Base-by-base conservation (phyloP, 768 basidiomycete species). In the Mycena chlorophos region DNA sequence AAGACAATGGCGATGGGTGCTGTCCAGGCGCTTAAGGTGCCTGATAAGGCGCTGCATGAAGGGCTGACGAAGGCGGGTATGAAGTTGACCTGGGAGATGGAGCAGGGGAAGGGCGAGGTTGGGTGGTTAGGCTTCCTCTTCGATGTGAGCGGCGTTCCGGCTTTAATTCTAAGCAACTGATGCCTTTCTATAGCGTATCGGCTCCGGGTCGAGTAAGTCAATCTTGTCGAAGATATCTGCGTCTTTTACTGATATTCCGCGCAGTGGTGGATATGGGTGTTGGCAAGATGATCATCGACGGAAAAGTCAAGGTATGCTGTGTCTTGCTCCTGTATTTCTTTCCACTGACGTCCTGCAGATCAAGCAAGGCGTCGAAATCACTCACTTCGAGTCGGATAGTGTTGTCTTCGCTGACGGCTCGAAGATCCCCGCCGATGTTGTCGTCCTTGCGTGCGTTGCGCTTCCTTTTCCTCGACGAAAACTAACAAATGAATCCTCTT, bases 281-380 rank as follows among this genome's bases (percentile, higher is more conserved):
- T 16, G 67, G 65, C 13, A 69, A 75, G 56, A 60, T 73, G 47
- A 75, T 76, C 56, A 65, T 67, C 28, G 71, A 73, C 45, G 71
- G 75, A 29, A 71, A 73, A 56, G 74, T 77, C 68, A 75, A 75
- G 63, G 67, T 78, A 57, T 73, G 71, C 60, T 38, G 66, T 69
- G 60, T 73, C 78, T 55, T 64, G 69, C 42, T 63, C 66, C 16
- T 75, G 78, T 60, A 72, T 70, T 3, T 57, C 64, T 53, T 65
- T 1, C 65, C 70, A 58, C 64, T 8, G 40, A 14, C 13, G 22
- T 66, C 5, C 62, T 73, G 45, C 73, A 75, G 42, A 73, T 72
- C 28, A 73, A 73, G 28, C 67, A 81, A 27, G 69, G 78, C 3
- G 77, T 75, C 17, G 84, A 84, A 54, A 70, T 83, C 4, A 64